Percentiles rank a stretch among this genome's conserved stretches.
Evolutionary conservation across 805 yeast genomes (phyloP).

Genomic region (Teunomyces tritomae): DNA sequence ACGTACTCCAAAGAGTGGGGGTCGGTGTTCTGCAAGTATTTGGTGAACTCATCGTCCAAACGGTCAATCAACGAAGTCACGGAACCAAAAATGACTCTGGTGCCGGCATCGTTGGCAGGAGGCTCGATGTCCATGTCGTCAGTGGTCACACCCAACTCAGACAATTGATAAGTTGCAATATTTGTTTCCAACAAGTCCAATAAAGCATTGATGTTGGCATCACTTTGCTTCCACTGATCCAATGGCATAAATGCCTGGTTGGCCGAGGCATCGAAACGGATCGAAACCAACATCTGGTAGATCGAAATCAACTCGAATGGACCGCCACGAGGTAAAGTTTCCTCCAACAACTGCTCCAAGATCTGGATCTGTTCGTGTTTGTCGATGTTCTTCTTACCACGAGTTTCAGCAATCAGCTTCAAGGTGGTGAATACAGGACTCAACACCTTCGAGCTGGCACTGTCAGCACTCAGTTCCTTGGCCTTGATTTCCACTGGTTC

Average conservation of each 20-base stretch:
- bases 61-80: conserved; percentile 85
- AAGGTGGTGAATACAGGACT: conserved; percentile 66
- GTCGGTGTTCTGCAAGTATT: conserved; percentile 83
- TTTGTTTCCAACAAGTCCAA: conserved; percentile 69
- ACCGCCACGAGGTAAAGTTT: conserved; percentile 20
- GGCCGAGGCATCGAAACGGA: conserved; percentile 78
- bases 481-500: conserved; percentile 32
- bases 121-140: conserved; percentile 74
- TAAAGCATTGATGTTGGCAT: conserved; percentile 58
- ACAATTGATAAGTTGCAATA: conserved; percentile 55
- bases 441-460: conserved; percentile 38
- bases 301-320: conserved; percentile 78
- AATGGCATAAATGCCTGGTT: conserved; percentile 70
- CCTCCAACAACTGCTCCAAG: conserved; percentile 59
- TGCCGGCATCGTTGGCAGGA: conserved; percentile 57
- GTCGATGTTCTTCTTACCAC: conserved; percentile 95
- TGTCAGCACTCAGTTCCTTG: conserved; percentile 8
- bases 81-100: conserved; percentile 77
- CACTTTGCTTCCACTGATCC: conserved; percentile 75
- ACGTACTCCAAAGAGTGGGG: conserved; percentile 95
- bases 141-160: conserved; percentile 67
- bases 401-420: conserved; percentile 73
- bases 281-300: conserved; percentile 77
- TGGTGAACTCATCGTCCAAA: conserved; percentile 89
- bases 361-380: conserved; percentile 69